Conservation (phyloP, 1,284 basidiomycete genomes). For the Moesziomyces globuligerus region DNA sequence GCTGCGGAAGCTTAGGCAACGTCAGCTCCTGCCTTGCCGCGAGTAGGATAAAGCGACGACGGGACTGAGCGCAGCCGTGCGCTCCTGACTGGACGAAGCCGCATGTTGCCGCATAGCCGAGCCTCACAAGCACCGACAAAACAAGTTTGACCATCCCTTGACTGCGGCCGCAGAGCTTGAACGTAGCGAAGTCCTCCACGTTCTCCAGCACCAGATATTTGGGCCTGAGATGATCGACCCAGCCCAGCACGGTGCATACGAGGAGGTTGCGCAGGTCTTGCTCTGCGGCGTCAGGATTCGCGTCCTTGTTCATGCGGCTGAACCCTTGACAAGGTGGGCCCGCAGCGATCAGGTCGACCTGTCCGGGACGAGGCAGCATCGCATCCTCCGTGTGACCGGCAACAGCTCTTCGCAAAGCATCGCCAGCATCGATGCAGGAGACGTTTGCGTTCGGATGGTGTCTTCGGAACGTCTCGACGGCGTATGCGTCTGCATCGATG, state of each 20-base stretch:
- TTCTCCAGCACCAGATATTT: conserved; percentile 36
- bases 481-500: conserved; percentile 18
- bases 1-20: conserved; percentile 21
- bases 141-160: conserved; percentile 29
- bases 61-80: conserved; percentile 32
- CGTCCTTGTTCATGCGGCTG: conserved; percentile 21
- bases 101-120: conserved; percentile 23
- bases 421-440: conserved; percentile 20
- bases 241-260: conserved; percentile 25
- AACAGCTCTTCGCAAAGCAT: conserved; percentile 14
- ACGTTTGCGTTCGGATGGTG: conserved; percentile 23
- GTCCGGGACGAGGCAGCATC: conserved; percentile 10
- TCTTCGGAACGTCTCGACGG: conserved; percentile 15
- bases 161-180: conserved; percentile 17
- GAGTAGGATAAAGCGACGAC: conserved; percentile 23
- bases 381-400: conserved; percentile 2
- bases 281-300: conserved; percentile 11
- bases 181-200: conserved; percentile 23
- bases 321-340: conserved; percentile 45
- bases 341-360: conserved; percentile 29
- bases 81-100: conserved; percentile 28
- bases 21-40: conserved; percentile 7
- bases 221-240: conserved; percentile 31
- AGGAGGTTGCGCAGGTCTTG: conserved; percentile 32
- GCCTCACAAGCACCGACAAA: conserved; percentile 10